phyloP scores from a whole-genome alignment of 208 protist genomes.

The Acanthamoeba lenticulata region DNA sequence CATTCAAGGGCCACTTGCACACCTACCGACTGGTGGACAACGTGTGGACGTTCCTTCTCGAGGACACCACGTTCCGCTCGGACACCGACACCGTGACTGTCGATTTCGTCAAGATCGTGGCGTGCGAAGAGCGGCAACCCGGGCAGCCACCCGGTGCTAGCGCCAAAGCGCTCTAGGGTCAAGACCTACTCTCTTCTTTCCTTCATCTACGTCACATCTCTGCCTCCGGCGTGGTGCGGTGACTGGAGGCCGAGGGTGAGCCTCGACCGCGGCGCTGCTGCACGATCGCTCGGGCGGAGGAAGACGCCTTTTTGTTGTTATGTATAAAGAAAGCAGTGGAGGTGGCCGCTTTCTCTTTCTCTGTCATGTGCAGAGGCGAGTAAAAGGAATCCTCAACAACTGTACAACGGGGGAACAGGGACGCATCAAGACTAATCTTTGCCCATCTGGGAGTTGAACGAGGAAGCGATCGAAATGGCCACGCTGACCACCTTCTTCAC shows the following conservation, averaged over 20 bases:
- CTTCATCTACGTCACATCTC: not conserved
- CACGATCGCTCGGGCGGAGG: too few relatives aligned
- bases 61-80: conserved; percentile 57
- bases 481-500: not conserved
- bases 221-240: too few relatives aligned
- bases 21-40: conserved; percentile 66
- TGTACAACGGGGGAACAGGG: too few relatives aligned
- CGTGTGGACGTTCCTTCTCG: conserved; percentile 66
- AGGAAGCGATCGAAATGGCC: not conserved
- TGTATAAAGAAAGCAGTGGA: not conserved
- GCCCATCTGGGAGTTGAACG: conserved; percentile 8
- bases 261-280: too few relatives aligned
- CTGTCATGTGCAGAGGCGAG: too few relatives aligned
- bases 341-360: too few relatives aligned
- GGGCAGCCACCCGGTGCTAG: not conserved
- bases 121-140: conserved; percentile 55
- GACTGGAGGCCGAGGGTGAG: not conserved
- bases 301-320: not conserved
- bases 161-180: not conserved
- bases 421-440: not conserved
- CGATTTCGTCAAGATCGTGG: conserved; percentile 65
- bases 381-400: not conserved
- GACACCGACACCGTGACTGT: conserved; percentile 22
- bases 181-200: not conserved
- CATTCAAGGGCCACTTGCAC: conserved; percentile 66